Evolutionary conservation across 768 basidiomycete genomes (phyloP).

Genomic region (Leucosporidium yakuticum): DNA sequence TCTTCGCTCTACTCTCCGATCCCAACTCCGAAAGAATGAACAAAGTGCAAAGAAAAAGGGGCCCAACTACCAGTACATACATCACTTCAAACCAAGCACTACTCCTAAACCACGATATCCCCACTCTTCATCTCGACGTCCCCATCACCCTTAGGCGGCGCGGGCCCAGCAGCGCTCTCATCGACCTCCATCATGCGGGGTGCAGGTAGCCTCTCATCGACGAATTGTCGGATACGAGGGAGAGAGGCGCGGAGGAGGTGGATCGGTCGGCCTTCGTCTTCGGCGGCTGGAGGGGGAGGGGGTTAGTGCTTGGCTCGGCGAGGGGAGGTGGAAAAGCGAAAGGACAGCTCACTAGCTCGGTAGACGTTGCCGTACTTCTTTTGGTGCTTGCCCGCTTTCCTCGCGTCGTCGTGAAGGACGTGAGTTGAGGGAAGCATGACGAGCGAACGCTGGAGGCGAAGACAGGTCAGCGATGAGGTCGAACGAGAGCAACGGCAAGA

Average conservation of each 20-base stretch:
- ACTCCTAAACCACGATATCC: too few relatives aligned
- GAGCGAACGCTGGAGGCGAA: not conserved
- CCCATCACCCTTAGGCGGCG: too few relatives aligned
- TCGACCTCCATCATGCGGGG: too few relatives aligned
- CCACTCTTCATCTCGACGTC: too few relatives aligned
- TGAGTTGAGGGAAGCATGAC: slow-evolving; percentile 13
- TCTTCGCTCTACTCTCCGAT: too few relatives aligned
- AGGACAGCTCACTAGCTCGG: slow-evolving; percentile 18
- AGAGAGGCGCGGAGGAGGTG: slow-evolving; percentile 24
- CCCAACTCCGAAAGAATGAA: too few relatives aligned
- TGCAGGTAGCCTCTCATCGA: too few relatives aligned
- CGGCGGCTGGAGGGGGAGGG: slow-evolving; percentile 14
- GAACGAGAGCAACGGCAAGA: not conserved
- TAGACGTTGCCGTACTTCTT: slow-evolving; percentile 31
- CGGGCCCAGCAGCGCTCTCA: too few relatives aligned
- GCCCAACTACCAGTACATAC: too few relatives aligned
- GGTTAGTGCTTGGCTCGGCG: not conserved
- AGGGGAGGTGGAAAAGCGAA: not conserved
- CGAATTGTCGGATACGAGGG: not conserved
- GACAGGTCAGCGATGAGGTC: not conserved
- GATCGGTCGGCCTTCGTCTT: slow-evolving; percentile 31
- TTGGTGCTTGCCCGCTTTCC: slow-evolving; percentile 26
- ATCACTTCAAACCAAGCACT: too few relatives aligned
- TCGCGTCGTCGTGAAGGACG: slow-evolving; percentile 28
- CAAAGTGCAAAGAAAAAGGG: too few relatives aligned